Conservation (phyloP, 23 red algal genomes). For the Gracilariopsis chorda region DNA sequence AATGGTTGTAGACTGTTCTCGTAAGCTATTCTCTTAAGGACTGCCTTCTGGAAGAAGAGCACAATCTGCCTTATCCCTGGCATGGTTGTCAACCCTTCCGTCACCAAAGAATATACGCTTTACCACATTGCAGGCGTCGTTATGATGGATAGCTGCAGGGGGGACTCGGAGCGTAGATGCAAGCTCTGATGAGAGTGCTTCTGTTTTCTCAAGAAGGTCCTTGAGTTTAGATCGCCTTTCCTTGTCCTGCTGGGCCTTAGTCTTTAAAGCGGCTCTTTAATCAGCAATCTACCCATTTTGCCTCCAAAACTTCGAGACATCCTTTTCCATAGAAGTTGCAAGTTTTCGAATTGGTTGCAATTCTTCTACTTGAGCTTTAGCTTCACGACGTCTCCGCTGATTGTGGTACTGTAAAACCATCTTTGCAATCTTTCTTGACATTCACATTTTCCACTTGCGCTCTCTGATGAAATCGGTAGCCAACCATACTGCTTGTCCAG, state of each 20-base stretch:
- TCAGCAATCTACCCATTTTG: slow-evolving; percentile 66
- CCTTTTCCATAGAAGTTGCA: slow-evolving; percentile 47
- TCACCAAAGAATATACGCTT: slow-evolving; percentile 5
- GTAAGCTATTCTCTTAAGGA: not conserved
- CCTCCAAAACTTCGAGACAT: slow-evolving; percentile 88
- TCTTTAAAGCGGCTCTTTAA: not conserved
- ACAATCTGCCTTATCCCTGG: not conserved
- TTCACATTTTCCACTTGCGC: slow-evolving; percentile 81
- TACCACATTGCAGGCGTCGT: not conserved
- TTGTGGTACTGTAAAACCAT: slow-evolving; percentile 40
- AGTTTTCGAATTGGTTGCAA: slow-evolving; percentile 20
- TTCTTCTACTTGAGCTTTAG: slow-evolving; percentile 48
- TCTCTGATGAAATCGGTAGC: slow-evolving; percentile 88
- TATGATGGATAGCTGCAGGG: not conserved
- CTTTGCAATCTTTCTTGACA: slow-evolving; percentile 63
- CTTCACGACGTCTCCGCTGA: slow-evolving; percentile 37
- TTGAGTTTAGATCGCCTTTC: slow-evolving; percentile 47
- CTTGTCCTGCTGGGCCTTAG: slow-evolving; percentile 25
- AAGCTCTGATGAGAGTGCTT: slow-evolving; percentile 48
- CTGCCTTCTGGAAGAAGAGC: not conserved
- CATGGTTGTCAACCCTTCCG: not conserved
- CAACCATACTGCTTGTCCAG: slow-evolving; percentile 88
- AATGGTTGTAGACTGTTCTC: not conserved
- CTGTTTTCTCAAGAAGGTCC: slow-evolving; percentile 57
- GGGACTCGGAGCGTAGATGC: not conserved